These are phyloP conservation scores for Solanum chacoense DNA, from an alignment of 305 asterid species.

Conservation along the genomic window DNA sequence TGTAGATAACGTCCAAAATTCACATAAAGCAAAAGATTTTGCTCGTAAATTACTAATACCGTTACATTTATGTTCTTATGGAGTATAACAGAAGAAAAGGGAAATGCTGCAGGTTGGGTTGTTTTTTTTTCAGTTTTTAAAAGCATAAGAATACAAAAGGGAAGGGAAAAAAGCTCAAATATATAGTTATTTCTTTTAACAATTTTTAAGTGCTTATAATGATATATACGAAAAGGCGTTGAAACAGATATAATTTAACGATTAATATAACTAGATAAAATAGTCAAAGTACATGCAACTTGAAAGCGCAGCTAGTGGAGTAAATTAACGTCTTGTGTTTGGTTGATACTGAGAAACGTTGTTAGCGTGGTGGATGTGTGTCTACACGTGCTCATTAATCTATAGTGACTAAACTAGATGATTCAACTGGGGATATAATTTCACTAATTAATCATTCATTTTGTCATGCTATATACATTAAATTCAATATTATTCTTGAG, in stretches of 20 bases:
- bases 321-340: background rate
- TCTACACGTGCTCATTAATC: constrained; percentile 8
- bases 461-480: background rate
- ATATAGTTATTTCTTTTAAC: background rate
- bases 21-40: background rate
- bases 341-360: background rate
- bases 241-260: background rate
- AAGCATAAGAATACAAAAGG: background rate
- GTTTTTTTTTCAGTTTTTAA: background rate
- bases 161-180: background rate
- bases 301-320: background rate
- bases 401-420: background rate
- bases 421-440: background rate
- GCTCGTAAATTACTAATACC: background rate
- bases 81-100: background rate
- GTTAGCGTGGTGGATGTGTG: constrained; percentile 13
- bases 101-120: background rate
- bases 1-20: background rate
- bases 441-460: background rate
- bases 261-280: background rate
- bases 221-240: background rate
- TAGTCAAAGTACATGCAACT: background rate
- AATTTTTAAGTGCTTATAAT: background rate
- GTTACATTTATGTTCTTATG: background rate
- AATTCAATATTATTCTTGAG: background rate